Conservation (phyloP, 2,329 filamentous ascomycete species). For the Cladobotryum protrusum region DNA sequence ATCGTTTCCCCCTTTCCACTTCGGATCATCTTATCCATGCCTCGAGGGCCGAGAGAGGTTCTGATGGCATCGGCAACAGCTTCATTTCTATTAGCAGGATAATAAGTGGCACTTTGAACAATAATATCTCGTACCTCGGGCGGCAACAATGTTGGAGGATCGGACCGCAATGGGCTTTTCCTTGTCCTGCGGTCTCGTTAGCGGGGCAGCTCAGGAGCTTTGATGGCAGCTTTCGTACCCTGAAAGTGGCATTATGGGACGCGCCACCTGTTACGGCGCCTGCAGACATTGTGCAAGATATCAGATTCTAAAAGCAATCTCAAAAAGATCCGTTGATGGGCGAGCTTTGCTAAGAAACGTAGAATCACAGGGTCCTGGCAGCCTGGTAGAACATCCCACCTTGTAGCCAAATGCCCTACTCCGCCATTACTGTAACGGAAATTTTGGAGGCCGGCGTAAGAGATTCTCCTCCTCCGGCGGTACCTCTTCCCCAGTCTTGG, state of each 20-base stretch:
- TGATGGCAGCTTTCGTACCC: constrained; percentile 37
- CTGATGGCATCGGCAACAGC: constrained; percentile 96
- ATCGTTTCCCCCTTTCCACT: constrained; percentile 94
- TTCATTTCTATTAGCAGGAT: constrained; percentile 27
- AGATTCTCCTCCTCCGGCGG: constrained; percentile 34
- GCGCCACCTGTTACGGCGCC: constrained; percentile 30
- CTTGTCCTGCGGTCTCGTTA: constrained; percentile 58
- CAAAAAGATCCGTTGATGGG: constrained; percentile 22
- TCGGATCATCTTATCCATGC: constrained; percentile 99
- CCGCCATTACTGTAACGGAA: constrained; percentile 28
- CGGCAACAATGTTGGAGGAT: constrained; percentile 93
- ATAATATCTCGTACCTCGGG: constrained; percentile 61
- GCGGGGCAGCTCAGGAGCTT: constrained; percentile 32
- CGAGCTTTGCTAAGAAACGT: constrained; percentile 23
- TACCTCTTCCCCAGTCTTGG: constrained; percentile 17
- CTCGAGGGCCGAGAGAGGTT: constrained; percentile 90
- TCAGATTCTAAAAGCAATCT: constrained; percentile 19
- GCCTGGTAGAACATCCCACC: constrained; percentile 32
- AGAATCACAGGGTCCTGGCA: constrained; percentile 25
- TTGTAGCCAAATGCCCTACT: constrained; percentile 28
- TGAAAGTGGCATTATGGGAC: constrained; percentile 50
- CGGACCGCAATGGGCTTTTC: constrained; percentile 98
- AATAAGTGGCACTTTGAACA: not conserved
- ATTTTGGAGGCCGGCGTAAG: constrained; percentile 33
- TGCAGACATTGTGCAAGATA: constrained; percentile 44